Evolutionary conservation across 495 filamentous ascomycete genomes (phyloP).

Genomic region (Xanthoparmelia taractica): DNA sequence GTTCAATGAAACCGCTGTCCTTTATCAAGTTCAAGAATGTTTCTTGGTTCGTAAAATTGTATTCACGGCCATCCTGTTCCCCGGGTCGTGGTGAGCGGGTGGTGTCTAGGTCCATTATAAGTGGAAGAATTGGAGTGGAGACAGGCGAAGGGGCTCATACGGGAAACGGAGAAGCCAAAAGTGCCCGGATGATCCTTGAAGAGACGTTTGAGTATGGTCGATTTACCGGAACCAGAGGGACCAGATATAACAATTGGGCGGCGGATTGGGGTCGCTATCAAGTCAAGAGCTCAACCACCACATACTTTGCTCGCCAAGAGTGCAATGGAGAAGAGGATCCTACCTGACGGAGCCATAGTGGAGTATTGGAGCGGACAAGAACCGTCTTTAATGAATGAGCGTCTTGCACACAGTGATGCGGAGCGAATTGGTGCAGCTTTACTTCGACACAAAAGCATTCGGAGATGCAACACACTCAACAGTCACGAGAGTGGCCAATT

Average conservation of each 20-base stretch:
- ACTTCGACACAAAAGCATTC: not conserved
- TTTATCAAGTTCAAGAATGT: conserved; percentile 61
- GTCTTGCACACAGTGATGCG: not conserved
- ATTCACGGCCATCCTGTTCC: conserved; percentile 69
- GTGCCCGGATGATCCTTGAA: conserved; percentile 59
- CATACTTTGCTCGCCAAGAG: not conserved
- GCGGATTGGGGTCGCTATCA: conserved; percentile 20
- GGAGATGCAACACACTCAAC: not conserved
- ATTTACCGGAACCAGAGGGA: conserved; percentile 81
- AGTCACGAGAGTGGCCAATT: not conserved
- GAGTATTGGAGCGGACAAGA: not conserved
- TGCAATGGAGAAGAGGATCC: not conserved
- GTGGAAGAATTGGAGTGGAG: not conserved
- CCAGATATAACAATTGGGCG: conserved; percentile 81
- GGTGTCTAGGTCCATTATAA: conserved; percentile 16
- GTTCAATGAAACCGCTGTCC: conserved; percentile 74
- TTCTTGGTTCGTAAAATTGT: conserved; percentile 68
- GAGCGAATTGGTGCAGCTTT: not conserved
- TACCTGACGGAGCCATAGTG: conserved; percentile 23
- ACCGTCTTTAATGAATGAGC: too few species aligned
- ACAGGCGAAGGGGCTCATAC: conserved; percentile 21
- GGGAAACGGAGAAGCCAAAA: conserved; percentile 77
- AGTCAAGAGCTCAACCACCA: not conserved
- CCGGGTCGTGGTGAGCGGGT: conserved; percentile 53
- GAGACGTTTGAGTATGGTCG: conserved; percentile 71